Evolutionary conservation across 768 basidiomycete species (phyloP), one percentile per base, ranked within the genome.

Genomic region (Nevesoporus exiguus): DNA sequence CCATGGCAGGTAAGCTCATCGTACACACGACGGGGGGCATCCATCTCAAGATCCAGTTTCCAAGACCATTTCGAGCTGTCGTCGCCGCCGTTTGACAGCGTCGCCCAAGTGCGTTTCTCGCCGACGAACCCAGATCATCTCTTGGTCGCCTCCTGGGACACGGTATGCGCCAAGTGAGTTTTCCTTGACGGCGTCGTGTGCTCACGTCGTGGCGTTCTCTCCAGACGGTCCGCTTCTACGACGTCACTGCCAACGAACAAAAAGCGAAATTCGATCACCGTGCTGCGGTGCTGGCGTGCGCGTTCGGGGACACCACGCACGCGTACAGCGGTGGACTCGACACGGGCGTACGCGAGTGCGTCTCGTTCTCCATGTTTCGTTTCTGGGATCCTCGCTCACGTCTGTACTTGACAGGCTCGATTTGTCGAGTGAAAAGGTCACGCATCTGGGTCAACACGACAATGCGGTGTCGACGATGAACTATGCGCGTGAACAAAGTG

Each of bases 111-210:
- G 27, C 78, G 81, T 30, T 98, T 89, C 71, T 91, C 93, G 21
- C 89, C 93, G 1, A 77, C 79, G 3, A 82, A 88, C 67, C 86
- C 93, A 3, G 79, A 88, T 51, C 84, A 88, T 19, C 73, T 98
- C 1, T 73, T 98, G 0, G 90, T 90, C 17, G 83, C 91, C 13
- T 88, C 90, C 56, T 98, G 96, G 96, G 96, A 98, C 71, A 83
- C 90, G 58, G 81, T 80, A 63, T 27, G 74, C 61, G 6, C 40
- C 53, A 50, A 22, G 33, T 52, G 27, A 34, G 54, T 42, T 51
- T 34, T 27, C 9, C 40, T 44, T 7, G 59, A 29, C 25, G n/a
- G 17, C 21, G 3, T 14, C 42, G 37, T 52, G 76, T 72, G 73
- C 41, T 47, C 39, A 57, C 45, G 31, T 36, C 25, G 22, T n/a